phyloP scores from a whole-genome alignment of 2,329 filamentous ascomycete species.

The Fusarium brachygibbosum region DNA sequence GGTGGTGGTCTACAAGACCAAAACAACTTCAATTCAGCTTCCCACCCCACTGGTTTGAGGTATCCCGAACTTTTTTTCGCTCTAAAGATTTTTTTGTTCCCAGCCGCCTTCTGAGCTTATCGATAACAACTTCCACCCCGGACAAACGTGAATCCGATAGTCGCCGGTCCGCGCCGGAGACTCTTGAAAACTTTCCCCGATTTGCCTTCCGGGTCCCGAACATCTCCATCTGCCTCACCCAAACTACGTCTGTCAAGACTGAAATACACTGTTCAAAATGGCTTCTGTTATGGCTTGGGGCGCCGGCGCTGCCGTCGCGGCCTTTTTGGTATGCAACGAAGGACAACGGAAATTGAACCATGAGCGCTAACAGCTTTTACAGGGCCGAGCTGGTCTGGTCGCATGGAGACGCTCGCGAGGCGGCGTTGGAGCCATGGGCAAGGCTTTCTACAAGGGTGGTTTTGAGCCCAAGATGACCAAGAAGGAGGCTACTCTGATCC shows the following conservation, averaged over 20 bases:
- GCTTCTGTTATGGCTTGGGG: constrained; percentile 62
- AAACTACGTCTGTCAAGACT: constrained; percentile 14
- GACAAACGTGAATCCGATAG: constrained; percentile 38
- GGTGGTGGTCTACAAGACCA: constrained; percentile 47
- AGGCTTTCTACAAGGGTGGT: constrained; percentile 98
- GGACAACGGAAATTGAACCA: not conserved
- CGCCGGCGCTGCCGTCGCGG: constrained; percentile 64
- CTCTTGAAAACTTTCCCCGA: constrained; percentile 48
- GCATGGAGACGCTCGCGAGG: constrained; percentile 87
- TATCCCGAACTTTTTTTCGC: constrained; percentile 17
- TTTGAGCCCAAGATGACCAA: constrained; percentile 96
- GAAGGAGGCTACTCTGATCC: constrained; percentile 89
- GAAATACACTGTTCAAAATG: constrained; percentile 49
- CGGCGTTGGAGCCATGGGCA: constrained; percentile 83
- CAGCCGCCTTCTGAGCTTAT: constrained; percentile 30
- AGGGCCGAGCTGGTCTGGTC: constrained; percentile 94
- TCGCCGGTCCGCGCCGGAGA: constrained; percentile 44
- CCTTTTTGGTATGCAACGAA: constrained; percentile 61
- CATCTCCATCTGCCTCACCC: constrained; percentile 26
- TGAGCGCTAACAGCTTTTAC: constrained; percentile 32
- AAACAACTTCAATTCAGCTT: constrained; percentile 47
- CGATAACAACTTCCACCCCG: constrained; percentile 40
- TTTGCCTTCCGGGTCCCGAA: constrained; percentile 33
- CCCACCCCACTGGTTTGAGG: constrained; percentile 46
- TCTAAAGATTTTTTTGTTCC: constrained; percentile 19